Evolutionary conservation across 2,329 filamentous ascomycete species (phyloP).

Genomic region (Monosporascus cannonballus): DNA sequence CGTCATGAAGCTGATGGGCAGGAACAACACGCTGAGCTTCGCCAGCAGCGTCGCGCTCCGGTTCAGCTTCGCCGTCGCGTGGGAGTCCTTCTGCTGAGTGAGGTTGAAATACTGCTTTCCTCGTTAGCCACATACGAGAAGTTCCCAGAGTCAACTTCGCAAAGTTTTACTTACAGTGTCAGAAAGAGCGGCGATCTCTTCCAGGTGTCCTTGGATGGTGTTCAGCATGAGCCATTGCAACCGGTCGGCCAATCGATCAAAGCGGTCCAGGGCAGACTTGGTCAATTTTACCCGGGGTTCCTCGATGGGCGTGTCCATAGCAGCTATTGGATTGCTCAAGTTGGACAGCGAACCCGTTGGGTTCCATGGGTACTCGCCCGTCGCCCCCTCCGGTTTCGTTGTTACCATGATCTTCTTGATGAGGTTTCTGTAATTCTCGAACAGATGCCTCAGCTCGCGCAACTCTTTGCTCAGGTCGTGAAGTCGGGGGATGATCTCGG

Average conservation of each 20-base stretch:
- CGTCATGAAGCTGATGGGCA: constrained; percentile 70
- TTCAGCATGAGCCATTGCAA: constrained; percentile 55
- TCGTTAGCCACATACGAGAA: not conserved
- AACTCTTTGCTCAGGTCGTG: constrained; percentile 57
- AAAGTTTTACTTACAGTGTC: constrained; percentile 46
- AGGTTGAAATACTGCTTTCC: constrained; percentile 64
- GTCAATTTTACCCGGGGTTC: constrained; percentile 26
- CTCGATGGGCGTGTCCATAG: not conserved
- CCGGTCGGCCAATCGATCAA: constrained; percentile 52
- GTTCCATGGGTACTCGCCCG: constrained; percentile 4
- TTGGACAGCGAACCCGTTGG: not conserved
- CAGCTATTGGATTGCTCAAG: not conserved
- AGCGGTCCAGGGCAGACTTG: constrained; percentile 47
- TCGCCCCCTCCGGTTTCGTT: constrained; percentile 18
- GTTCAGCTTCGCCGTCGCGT: constrained; percentile 65
- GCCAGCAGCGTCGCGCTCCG: constrained; percentile 66
- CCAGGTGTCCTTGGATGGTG: constrained; percentile 56
- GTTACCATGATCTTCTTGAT: constrained; percentile 50
- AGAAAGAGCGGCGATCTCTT: constrained; percentile 65
- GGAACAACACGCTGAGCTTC: constrained; percentile 69
- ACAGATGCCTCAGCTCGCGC: constrained; percentile 53
- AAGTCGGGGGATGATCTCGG: constrained; percentile 49
- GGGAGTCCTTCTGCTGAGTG: constrained; percentile 68
- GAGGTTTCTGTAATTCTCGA: constrained; percentile 53
- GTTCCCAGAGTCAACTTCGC: too few species aligned